Conservation (phyloP, 768 basidiomycete genomes). For the Mycena sanguinolenta region DNA sequence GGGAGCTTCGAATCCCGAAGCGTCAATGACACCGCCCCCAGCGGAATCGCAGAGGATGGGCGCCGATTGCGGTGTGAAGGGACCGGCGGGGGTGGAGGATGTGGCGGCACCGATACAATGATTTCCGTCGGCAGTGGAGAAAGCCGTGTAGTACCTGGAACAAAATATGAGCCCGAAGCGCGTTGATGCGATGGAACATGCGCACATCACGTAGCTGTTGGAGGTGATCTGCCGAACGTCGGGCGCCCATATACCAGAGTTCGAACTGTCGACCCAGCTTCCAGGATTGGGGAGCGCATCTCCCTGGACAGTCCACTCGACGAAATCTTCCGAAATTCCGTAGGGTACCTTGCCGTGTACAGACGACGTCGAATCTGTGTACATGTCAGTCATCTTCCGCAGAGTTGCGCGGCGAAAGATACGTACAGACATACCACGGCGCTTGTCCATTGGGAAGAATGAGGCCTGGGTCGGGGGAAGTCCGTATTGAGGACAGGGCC, state of each 20-base stretch:
- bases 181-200: not conserved
- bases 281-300: not conserved
- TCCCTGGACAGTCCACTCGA: not conserved
- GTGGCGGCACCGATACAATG: slow-evolving; percentile 2
- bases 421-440: slow-evolving; percentile 8
- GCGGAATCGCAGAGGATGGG: not conserved
- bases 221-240: not conserved
- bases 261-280: not conserved
- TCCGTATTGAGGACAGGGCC: not conserved
- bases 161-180: not conserved
- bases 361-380: slow-evolving; percentile 1
- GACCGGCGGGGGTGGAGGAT: not conserved
- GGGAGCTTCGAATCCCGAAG: not conserved
- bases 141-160: slow-evolving; percentile 1
- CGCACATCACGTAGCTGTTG: not conserved
- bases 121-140: not conserved
- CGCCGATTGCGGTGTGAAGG: not conserved
- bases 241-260: slow-evolving; percentile 6
- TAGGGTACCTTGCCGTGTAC: not conserved
- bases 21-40: not conserved
- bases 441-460: not conserved
- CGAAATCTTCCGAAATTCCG: slow-evolving; percentile 2
- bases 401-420: not conserved
- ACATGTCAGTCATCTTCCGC: not conserved
- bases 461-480: slow-evolving; percentile 6